These are phyloP conservation scores for Pleurotus tuber-regium DNA, from an alignment of 768 basidiomycete species.

Conservation along the genomic window DNA sequence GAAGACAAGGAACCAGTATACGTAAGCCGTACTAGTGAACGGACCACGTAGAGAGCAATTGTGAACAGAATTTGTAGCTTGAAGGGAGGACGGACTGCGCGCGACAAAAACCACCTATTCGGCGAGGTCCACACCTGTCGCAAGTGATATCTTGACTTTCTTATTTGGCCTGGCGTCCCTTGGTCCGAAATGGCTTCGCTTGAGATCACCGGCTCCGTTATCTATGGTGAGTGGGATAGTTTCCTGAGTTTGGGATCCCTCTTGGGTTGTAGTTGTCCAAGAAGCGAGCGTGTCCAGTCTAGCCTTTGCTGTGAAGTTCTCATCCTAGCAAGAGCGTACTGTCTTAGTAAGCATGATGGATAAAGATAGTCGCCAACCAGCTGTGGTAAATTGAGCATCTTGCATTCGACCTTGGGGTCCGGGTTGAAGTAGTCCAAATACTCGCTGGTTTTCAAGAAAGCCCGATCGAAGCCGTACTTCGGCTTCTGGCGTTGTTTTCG, in stretches of 20 bases:
- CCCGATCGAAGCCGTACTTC: conserved; percentile 55
- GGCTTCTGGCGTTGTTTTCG: conserved; percentile 54
- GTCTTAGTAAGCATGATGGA: too few species aligned
- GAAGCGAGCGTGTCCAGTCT: background rate
- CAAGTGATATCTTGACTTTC: conserved; percentile 72
- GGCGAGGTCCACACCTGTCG: conserved; percentile 67
- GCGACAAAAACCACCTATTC: conserved; percentile 39
- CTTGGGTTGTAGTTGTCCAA: background rate
- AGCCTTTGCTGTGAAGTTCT: conserved; percentile 9
- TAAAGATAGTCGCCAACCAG: too few species aligned
- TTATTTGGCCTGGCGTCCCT: conserved; percentile 41
- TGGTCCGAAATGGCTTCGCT: conserved; percentile 32
- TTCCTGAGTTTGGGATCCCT: conserved; percentile 15
- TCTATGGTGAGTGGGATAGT: background rate
- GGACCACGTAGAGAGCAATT: background rate
- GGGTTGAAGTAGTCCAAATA: conserved; percentile 74
- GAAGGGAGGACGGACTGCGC: background rate
- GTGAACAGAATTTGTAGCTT: background rate
- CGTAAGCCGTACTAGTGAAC: background rate
- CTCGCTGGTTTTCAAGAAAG: conserved; percentile 38
- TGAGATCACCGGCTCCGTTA: conserved; percentile 15
- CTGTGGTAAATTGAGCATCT: conserved; percentile 57
- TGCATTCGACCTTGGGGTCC: conserved; percentile 53
- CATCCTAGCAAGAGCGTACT: too few species aligned
- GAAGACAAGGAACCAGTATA: too few species aligned